Base-by-base conservation (phyloP, 495 filamentous ascomycete species). In the Staphylotrichum longicolle region DNA sequence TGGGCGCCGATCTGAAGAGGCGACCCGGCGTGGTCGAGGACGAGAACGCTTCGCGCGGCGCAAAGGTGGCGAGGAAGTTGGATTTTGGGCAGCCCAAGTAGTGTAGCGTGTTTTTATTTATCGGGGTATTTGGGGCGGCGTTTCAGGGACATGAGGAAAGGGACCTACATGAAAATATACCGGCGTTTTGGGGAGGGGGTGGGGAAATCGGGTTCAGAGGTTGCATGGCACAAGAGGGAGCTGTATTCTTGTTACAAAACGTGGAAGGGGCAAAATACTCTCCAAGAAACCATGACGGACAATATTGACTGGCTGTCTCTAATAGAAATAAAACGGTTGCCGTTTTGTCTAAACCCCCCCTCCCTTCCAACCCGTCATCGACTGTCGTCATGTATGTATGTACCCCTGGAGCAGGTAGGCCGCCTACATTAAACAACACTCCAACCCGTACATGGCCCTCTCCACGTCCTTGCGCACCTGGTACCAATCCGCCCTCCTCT, bases 371-470 rank as follows among this genome's bases (percentile, higher is more conserved):
- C 12, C 37, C 41, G 37, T 34, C 9, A 44, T 27, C 20, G 0
- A 27, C 20, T 27, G 20, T 27, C 20, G 20, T 27, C 20, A 27
- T 27, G 20, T 27, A 27, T 27, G 20, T 27, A 1, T 27, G 20
- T 27, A 27, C 20, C 20, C 20, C 20, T 27, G 20, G 20, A 0
- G 20, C 4, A 10, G 4, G 35, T 14, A 37, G 42, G 45, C 20
- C 20, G 27, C 65, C 82, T 80, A 97, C 92, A 98, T 96, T 52
- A 93, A 71, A 45, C 66, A 73, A 70, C 94, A 98, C 50, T 96
- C 95, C 76, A 94, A 81, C 50, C 95, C 95, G 80, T 97, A 98
- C 95, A 98, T 96, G 30, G 91, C 93, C 75, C 89, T 87, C 81
- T 99, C 95, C 27, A 99, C 93, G 57, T 91, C 85, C 60, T 82